These are phyloP conservation scores for Leucoagaricus sp. DNA, from an alignment of 1,284 basidiomycete genomes.

Conservation along the genomic window DNA sequence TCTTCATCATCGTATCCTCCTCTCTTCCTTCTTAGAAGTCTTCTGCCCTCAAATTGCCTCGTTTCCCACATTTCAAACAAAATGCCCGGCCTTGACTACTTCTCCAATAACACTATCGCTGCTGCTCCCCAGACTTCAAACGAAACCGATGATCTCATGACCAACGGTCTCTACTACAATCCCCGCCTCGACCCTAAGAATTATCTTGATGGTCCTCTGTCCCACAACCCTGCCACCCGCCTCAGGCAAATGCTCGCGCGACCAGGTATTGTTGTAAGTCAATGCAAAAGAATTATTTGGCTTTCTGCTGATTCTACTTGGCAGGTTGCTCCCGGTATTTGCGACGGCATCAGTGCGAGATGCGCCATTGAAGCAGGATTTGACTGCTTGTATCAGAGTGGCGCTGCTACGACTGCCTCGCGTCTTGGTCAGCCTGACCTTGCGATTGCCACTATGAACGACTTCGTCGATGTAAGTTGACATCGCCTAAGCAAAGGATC, in stretches of 20 bases:
- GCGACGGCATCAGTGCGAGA: constrained; percentile 80
- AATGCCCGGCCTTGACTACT: constrained; percentile 27
- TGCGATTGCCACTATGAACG: constrained; percentile 75
- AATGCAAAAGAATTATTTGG: not conserved
- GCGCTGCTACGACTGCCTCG: constrained; percentile 76
- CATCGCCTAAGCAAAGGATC: constrained; percentile 21
- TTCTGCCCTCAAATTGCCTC: not conserved
- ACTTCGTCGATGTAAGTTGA: constrained; percentile 58
- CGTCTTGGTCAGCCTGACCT: constrained; percentile 76
- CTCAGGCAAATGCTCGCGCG: constrained; percentile 76
- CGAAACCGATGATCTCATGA: constrained; percentile 3
- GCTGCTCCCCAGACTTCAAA: constrained; percentile 4
- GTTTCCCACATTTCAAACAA: not conserved
- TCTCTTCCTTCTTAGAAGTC: not conserved
- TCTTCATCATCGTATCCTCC: not conserved
- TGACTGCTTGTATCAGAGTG: constrained; percentile 72
- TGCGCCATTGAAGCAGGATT: constrained; percentile 80
- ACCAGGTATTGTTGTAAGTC: constrained; percentile 74
- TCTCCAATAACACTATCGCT: constrained; percentile 13
- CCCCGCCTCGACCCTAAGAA: constrained; percentile 57
- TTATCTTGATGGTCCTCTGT: constrained; percentile 67
- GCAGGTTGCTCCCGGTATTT: constrained; percentile 77
- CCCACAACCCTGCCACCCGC: constrained; percentile 66
- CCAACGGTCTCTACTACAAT: constrained; percentile 27
- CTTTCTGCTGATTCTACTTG: constrained; percentile 34